A percentile compares a stretch with the other conserved stretches of the same genome.
Evolutionary conservation across 495 filamentous ascomycete genomes (phyloP).

Genomic region (Immersiella caudata): DNA sequence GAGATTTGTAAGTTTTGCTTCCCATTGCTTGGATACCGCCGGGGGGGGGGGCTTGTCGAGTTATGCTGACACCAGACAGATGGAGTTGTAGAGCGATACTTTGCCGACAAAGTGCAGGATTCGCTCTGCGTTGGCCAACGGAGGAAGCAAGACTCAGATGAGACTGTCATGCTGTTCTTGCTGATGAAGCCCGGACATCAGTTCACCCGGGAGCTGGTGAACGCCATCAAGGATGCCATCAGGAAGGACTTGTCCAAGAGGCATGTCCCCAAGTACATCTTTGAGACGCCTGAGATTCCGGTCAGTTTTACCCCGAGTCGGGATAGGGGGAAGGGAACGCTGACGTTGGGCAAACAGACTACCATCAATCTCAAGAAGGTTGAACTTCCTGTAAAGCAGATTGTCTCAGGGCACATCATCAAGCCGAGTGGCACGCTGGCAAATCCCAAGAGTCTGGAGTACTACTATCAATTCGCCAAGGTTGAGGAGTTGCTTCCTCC

Average conservation of each 20-base stretch:
- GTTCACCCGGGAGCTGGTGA: constrained; percentile 60
- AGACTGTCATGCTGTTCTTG: constrained; percentile 75
- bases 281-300: constrained; percentile 79
- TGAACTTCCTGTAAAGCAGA: constrained; percentile 82
- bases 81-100: constrained; percentile 67
- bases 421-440: constrained; percentile 76
- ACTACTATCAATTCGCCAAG: constrained; percentile 79
- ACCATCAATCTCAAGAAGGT: constrained; percentile 88
- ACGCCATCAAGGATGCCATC: constrained; percentile 64
- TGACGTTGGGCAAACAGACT: constrained; percentile 49
- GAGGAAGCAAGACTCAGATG: constrained; percentile 67
- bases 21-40: neutral
- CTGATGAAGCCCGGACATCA: constrained; percentile 64
- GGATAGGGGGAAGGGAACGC: neutral
- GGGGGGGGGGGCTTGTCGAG: neutral
- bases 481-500: constrained; percentile 63
- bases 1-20: constrained; percentile 58
- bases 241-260: constrained; percentile 64
- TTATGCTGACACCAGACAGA: constrained; percentile 31
- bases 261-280: constrained; percentile 77
- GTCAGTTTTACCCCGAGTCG: constrained; percentile 51
- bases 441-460: constrained; percentile 74
- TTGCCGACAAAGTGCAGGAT: constrained; percentile 63
- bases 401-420: constrained; percentile 72
- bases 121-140: constrained; percentile 77